Base-by-base conservation (phyloP, 495 filamentous ascomycete genomes). In the Xylona heveae region DNA sequence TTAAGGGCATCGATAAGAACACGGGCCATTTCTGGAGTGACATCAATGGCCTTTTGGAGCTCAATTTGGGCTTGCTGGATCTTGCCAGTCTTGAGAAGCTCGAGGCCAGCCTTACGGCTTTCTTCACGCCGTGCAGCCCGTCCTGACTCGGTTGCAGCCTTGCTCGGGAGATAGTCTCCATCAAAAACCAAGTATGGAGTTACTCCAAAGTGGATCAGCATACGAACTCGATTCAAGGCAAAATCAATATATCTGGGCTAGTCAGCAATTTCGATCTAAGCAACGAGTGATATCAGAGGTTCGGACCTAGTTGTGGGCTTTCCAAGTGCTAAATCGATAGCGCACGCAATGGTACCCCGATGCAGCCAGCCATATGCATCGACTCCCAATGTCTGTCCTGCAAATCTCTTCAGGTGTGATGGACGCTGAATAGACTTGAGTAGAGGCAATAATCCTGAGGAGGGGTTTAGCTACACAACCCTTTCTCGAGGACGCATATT, bases 361-460 rank as follows among this genome's bases (percentile, higher is more conserved):
- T 99, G 90, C 21, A 99, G 71, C 90, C 90, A 99, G 47, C 83
- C 88, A 60, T 99, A 99, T 36, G 77, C 84, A 51, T 99, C 90
- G 10, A 99, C 69, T 2, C 78, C 90, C 25, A 99, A 65, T 2
- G 79, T 91, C 50, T 85, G 75, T 19, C 84, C 85, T 8, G 66
- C 62, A 49, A 78, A 95, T 43, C 83, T 78, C 48, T 77, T 90
- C 32, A 99, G 56, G 36, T 83, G 73, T 34, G 68, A 74, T 42
- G 74, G 78, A 43, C 79, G 80, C 29, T 95, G 88, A 29, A 99
- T 94, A 26, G 85, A 94, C 49, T 93, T 93, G 27, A 99, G 74
- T 27, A 93, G 61, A 29, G 81, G 79, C 22, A 95, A 67, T 20
- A 99, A 67, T 30, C 88, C 88, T 90, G 40, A 21, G 2, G 24